A percentile compares a stretch with the other conserved stretches of the same genome.
phyloP scores from a whole-genome alignment of 192 early-diverging fungal genomes.

The Funneliformis geosporum region DNA sequence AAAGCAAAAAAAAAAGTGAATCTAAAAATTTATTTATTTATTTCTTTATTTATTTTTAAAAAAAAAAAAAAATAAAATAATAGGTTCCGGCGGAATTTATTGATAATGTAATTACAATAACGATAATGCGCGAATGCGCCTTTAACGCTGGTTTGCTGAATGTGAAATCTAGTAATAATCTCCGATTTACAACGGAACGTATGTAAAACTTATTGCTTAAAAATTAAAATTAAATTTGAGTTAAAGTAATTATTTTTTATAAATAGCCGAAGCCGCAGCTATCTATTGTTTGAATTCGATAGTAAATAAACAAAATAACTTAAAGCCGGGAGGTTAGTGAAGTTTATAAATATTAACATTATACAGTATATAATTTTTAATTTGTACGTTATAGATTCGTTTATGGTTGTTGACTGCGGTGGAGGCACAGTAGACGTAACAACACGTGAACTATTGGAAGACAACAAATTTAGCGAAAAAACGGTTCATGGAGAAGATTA shows the following conservation, averaged over 20 bases:
- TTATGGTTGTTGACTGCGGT: slow-evolving; percentile 61
- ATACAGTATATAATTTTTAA: too few species aligned
- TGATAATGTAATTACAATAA: background rate
- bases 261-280: slow-evolving; percentile 30
- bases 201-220: background rate
- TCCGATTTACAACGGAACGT: slow-evolving; percentile 8
- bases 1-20: too few species aligned
- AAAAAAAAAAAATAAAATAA: too few species aligned
- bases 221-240: background rate
- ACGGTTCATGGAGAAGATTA: slow-evolving; percentile 53
- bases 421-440: slow-evolving; percentile 63
- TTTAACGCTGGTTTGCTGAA: background rate
- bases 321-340: slow-evolving; percentile 1
- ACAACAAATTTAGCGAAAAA: slow-evolving; percentile 47
- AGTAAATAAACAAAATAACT: background rate
- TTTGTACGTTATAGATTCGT: slow-evolving; percentile 30
- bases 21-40: background rate
- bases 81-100: background rate
- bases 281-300: slow-evolving; percentile 16
- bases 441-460: slow-evolving; percentile 36
- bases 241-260: background rate
- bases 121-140: slow-evolving; percentile 21
- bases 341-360: background rate
- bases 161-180: background rate
- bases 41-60: too few species aligned